Conservation (phyloP, 225 moss, liverwort and hornwort species). For the Lunularia cruciata region DNA sequence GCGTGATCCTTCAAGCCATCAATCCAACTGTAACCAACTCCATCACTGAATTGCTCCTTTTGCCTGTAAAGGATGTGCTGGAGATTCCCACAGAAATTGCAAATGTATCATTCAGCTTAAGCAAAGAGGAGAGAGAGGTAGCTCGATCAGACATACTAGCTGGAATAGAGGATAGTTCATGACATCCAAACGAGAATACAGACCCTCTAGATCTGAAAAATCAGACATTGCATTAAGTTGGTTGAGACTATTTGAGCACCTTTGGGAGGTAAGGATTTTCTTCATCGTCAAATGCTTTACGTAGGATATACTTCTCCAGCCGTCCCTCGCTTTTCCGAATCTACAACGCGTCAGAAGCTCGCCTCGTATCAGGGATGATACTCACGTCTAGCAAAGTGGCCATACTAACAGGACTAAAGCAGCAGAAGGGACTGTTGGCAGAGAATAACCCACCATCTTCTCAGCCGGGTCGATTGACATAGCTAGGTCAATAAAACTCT, state of each 20-base stretch:
- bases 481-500: constrained; percentile 64
- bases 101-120: no score
- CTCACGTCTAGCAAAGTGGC: no score
- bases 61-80: constrained; percentile 86
- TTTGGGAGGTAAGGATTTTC: constrained; percentile 74
- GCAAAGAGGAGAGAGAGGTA: no score
- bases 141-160: no score
- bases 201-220: no score
- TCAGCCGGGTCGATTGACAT: constrained; percentile 84
- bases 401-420: no score
- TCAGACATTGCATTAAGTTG: neutral
- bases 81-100: neutral
- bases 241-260: constrained; percentile 31
- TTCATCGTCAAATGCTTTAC: constrained; percentile 77
- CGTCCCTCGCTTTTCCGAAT: constrained; percentile 66
- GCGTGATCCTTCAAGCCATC: constrained; percentile 71
- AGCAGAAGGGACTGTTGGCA: neutral
- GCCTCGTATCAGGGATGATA: neutral
- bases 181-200: no score
- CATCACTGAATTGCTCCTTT: constrained; percentile 88
- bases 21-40: constrained; percentile 88
- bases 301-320: constrained; percentile 72
- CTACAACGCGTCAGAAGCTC: constrained; percentile 36
- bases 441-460: constrained; percentile 58
- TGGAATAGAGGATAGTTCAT: no score